phyloP scores from a whole-genome alignment of 2,329 filamentous ascomycete genomes.

The Colletotrichum agaves region DNA sequence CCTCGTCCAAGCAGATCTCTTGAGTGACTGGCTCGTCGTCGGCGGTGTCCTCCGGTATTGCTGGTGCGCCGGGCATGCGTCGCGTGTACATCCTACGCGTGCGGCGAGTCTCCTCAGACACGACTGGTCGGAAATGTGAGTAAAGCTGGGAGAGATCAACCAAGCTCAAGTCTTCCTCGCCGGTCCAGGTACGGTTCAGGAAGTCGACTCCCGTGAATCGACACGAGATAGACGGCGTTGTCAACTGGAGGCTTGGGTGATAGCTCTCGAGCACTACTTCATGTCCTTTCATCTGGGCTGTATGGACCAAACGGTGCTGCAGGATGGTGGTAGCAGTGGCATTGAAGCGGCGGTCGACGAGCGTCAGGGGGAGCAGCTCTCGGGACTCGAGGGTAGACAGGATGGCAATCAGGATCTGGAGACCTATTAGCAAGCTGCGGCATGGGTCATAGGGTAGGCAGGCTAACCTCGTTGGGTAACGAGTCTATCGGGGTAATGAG shows the following conservation, averaged over 20 bases:
- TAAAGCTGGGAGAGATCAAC: conserved; percentile 68
- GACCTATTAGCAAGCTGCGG: not conserved
- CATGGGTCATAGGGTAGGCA: not conserved
- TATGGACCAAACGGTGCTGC: conserved; percentile 70
- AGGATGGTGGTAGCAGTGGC: conserved; percentile 71
- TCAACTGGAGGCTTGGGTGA: conserved; percentile 75
- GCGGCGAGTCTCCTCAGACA: conserved; percentile 62
- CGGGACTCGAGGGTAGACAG: conserved; percentile 60
- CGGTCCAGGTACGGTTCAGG: conserved; percentile 54
- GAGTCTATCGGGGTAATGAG: conserved; percentile 41
- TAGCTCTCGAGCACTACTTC: conserved; percentile 83
- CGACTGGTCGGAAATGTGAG: conserved; percentile 75
- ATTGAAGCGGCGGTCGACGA: conserved; percentile 72
- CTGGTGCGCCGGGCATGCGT: conserved; percentile 42
- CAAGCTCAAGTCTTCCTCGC: conserved; percentile 40
- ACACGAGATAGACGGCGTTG: conserved; percentile 75
- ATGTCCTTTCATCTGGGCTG: conserved; percentile 68
- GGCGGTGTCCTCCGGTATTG: conserved; percentile 43
- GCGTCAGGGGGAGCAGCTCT: conserved; percentile 65
- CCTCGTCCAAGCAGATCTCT: conserved; percentile 72
- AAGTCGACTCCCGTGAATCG: conserved; percentile 72
- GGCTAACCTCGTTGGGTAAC: conserved; percentile 49
- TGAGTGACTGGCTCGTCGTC: conserved; percentile 64
- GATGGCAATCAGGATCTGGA: conserved; percentile 62
- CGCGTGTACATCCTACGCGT: conserved; percentile 42